Conservation (phyloP, 2,329 filamentous ascomycete species). For the Zymoseptoria passerinii region DNA sequence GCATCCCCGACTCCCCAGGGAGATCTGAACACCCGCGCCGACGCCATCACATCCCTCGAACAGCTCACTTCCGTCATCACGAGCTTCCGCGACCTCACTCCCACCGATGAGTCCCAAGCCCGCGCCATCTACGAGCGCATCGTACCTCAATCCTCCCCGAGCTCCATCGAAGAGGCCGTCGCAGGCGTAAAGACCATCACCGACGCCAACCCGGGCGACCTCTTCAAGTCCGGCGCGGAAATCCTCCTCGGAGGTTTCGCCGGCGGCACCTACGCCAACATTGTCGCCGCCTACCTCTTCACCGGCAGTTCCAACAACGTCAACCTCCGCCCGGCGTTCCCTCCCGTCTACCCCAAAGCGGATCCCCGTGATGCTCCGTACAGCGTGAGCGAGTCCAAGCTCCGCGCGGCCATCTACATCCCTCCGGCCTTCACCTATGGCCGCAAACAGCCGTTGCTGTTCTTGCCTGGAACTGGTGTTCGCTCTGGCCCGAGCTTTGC, state of each 20-base stretch:
- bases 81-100: background rate
- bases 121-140: constrained; percentile 18
- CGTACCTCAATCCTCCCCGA: constrained; percentile 18
- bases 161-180: constrained; percentile 12
- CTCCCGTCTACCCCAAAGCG: constrained; percentile 32
- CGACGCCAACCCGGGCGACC: constrained; percentile 14
- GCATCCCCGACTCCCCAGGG: constrained; percentile 16
- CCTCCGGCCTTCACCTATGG: constrained; percentile 42
- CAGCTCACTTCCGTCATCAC: background rate
- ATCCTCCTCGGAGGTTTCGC: constrained; percentile 18
- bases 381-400: constrained; percentile 36
- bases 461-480: constrained; percentile 47
- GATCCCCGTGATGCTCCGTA: constrained; percentile 41
- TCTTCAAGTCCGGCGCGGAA: constrained; percentile 14
- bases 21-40: background rate
- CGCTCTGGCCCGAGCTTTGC: constrained; percentile 39
- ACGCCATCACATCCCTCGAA: background rate
- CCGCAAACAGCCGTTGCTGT: constrained; percentile 39
- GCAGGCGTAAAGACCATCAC: constrained; percentile 11
- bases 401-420: constrained; percentile 47
- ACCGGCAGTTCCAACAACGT: constrained; percentile 22
- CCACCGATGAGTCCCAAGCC: background rate
- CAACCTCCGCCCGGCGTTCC: constrained; percentile 17
- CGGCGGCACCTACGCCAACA: constrained; percentile 12
- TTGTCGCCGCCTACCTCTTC: constrained; percentile 12